Evolutionary conservation across 768 basidiomycete species (phyloP), one percentile per base, ranked within the genome.

Genomic region (Rhodotorula kratochvilovae): DNA sequence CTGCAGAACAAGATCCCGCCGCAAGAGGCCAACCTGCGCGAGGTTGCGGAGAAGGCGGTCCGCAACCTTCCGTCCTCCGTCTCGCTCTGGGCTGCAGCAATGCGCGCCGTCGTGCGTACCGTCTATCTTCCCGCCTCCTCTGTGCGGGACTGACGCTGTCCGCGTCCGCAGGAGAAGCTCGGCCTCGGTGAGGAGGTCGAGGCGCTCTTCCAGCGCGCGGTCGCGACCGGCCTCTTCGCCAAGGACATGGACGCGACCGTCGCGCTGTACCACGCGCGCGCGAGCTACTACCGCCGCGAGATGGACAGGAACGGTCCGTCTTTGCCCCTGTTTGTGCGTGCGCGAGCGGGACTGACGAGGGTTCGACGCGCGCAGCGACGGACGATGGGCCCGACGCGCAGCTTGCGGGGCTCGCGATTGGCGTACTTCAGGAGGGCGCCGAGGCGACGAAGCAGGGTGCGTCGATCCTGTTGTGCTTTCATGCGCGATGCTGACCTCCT

Each of bases 231-330:
- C 16, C 25, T 61, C 33, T 66, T 77, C 27, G 60, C 84, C 61
- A 80, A 81, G 57, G 86, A 89, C 65, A 81, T 85, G 7, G 89
- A 90, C 56, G 85, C 90, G 73, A 82, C 89, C 27, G 80, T 89
- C 6, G 84, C 87, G 2, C 71, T 90, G 2, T 82, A 87, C 66
- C 82, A 89, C 61, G 87, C 90, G 36, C 84, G 87, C 46, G 74
- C 74, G 7, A 72, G 71, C 31, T 72, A 61, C 42, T 68, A 75
- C 45, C 36, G 74, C 4, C n/a, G 76, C 33, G 48, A 66, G 60
- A 51, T 71, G 23, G 76, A 74, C 23, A 13, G 19, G 7, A 48
- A 46, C 0, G 48, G 71, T 71, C n/a, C 33, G 68, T 59, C 1
- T 16, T 55, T 16, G 39, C 10, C 8, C 8, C 55, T 23, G 7